These are phyloP conservation scores for Sporisorium exsertum DNA, from an alignment of 1,284 basidiomycete genomes.

Conservation along the genomic window DNA sequence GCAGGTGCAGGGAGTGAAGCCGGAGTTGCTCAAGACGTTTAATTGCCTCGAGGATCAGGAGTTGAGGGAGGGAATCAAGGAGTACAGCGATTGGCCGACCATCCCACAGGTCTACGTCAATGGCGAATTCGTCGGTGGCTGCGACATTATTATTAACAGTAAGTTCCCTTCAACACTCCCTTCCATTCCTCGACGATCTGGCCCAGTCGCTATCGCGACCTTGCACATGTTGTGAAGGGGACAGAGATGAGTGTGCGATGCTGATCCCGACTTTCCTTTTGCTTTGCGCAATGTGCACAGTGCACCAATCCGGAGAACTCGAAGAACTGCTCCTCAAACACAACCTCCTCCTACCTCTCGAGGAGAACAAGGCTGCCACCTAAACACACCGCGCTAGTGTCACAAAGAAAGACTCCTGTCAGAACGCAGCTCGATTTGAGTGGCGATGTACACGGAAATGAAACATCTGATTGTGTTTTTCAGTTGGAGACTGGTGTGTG, in stretches of 20 bases:
- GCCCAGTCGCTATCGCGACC: no score
- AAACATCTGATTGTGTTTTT: no score
- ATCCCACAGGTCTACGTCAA: constrained; percentile 95
- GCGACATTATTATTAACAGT: constrained; percentile 93
- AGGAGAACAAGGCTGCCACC: constrained; percentile 27
- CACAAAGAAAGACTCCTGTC: not conserved
- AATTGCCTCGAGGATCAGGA: constrained; percentile 90
- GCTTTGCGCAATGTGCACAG: no score
- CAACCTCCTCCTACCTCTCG: constrained; percentile 41
- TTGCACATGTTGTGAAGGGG: no score
- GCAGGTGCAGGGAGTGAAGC: constrained; percentile 85
- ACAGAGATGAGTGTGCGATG: not conserved
- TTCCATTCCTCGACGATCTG: no score
- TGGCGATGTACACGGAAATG: no score
- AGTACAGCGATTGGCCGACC: constrained; percentile 96
- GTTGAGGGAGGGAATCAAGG: constrained; percentile 86
- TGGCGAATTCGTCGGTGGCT: constrained; percentile 95
- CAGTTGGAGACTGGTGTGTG: no score
- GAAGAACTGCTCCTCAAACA: constrained; percentile 78
- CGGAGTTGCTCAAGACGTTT: constrained; percentile 74
- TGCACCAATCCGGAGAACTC: constrained; percentile 96
- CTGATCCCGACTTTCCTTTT: not conserved
- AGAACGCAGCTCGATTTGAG: not conserved
- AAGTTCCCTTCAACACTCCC: constrained; percentile 70
- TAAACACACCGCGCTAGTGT: not conserved